Evolutionary conservation across 352 stramenopile species (phyloP), one percentile per base, ranked within the genome.

Genomic region (Globisporangium emineosum): DNA sequence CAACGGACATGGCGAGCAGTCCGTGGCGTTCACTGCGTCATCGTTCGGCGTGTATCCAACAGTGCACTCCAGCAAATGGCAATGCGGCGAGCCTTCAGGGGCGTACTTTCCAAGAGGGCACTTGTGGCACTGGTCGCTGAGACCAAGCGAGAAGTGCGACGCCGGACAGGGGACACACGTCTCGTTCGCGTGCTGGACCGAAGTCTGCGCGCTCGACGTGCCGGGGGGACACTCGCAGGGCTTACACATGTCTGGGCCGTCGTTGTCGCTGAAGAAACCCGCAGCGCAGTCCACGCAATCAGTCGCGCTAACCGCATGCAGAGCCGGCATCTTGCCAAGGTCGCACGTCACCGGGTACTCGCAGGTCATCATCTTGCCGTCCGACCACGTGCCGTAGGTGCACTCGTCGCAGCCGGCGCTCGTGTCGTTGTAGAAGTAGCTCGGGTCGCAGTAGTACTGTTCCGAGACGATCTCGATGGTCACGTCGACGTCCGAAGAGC

Each of bases 341-440:
- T 27, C 47, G 43, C 74, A 81, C 21, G 55, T 52, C 23, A 81
- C 74, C 0, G 74, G 74, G 56, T 78, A 78, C 58, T 66, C 64
- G 57, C 74, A 81, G 43, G 7, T 70, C 33, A 57, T 64, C 74
- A 81, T 81, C 43, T 71, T 70, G 60, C 74, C 74, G 52, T 75
- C 71, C 33, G 74, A 81, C 71, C 71, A 81, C 43, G 71, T 81
- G 62, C 74, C 74, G 61, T 77, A 81, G 50, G 68, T 50, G 55
- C 74, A 81, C 51, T 81, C 74, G 25, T 60, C 63, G 42, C 74
- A 81, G 8, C 25, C 61, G 5, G 45, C 27, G 30, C 45, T 32
- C 8, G 67, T 64, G 10, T 75, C 45, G 55, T 79, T 65, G 64
- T 66, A 81, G 64, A 73, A 81, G 60, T 71, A 75, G 69, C 74